Evolutionary conservation across 805 yeast species (phyloP).

Genomic region (Candida ficus): DNA sequence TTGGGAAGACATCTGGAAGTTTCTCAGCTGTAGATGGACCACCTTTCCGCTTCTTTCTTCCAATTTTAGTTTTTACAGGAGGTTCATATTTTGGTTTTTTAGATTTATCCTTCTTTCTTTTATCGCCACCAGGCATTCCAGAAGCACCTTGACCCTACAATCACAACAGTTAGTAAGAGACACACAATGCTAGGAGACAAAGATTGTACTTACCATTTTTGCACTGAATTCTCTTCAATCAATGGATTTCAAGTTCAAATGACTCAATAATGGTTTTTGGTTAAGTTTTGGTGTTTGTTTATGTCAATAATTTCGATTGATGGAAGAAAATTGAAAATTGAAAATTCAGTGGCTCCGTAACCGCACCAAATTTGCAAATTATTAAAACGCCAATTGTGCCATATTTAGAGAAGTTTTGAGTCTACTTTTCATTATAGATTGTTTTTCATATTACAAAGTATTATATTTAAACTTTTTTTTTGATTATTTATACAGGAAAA

Average conservation of each 20-base stretch:
- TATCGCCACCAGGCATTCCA: constrained; percentile 41
- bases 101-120: constrained; percentile 60
- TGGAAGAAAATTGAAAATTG: too few relatives aligned
- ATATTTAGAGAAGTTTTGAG: too few relatives aligned
- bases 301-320: too few relatives aligned
- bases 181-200: not conserved
- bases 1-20: constrained; percentile 85
- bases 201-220: constrained; percentile 3
- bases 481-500: not conserved
- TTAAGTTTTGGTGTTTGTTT: too few relatives aligned
- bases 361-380: not conserved
- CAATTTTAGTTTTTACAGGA: constrained; percentile 91
- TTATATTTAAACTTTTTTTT: too few relatives aligned
- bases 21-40: constrained; percentile 84
- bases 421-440: too few relatives aligned
- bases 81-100: constrained; percentile 98
- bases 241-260: not conserved
- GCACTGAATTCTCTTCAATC: not conserved
- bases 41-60: constrained; percentile 84
- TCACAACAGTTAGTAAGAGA: constrained; percentile 1
- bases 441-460: too few relatives aligned
- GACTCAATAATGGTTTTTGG: too few relatives aligned
- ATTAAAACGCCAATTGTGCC: too few relatives aligned
- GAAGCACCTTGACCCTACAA: constrained; percentile 51
- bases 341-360: too few relatives aligned